These are phyloP conservation scores for Fusarium chuoi DNA, from an alignment of 2,329 filamentous ascomycete genomes.

Conservation along the genomic window DNA sequence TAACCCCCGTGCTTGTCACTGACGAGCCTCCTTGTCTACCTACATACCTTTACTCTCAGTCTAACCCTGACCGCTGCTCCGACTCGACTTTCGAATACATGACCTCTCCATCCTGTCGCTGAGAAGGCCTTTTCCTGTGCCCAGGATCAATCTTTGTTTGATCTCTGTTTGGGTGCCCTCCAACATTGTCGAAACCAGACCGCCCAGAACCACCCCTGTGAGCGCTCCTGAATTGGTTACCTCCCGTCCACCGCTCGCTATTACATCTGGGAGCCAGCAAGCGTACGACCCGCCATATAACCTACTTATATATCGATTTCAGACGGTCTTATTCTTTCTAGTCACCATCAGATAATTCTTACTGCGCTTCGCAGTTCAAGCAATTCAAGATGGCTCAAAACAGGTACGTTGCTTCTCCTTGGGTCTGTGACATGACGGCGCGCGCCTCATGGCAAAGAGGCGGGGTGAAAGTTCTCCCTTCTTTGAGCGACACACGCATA, in stretches of 20 bases:
- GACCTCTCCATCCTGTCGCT: slow-evolving; percentile 28
- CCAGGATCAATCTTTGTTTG: slow-evolving; percentile 23
- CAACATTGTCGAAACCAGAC: slow-evolving; percentile 13
- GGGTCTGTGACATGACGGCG: slow-evolving; percentile 4
- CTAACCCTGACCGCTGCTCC: slow-evolving; percentile 39
- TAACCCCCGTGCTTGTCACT: slow-evolving; percentile 34
- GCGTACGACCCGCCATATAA: slow-evolving; percentile 9
- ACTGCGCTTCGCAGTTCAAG: slow-evolving; percentile 17
- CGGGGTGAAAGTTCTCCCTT: slow-evolving; percentile 27
- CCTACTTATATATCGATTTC: slow-evolving; percentile 12
- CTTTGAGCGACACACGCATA: not conserved
- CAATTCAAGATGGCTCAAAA: slow-evolving; percentile 50
- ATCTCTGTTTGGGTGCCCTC: slow-evolving; percentile 17
- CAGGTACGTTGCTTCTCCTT: slow-evolving; percentile 39
- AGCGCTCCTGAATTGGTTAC: slow-evolving; percentile 30
- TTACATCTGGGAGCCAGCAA: slow-evolving; percentile 20
- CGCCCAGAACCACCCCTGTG: slow-evolving; percentile 33
- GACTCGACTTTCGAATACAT: slow-evolving; percentile 38
- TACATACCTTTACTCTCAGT: slow-evolving; percentile 14
- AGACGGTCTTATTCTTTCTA: slow-evolving; percentile 11
- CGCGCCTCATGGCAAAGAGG: slow-evolving; percentile 12
- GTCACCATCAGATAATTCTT: slow-evolving; percentile 6
- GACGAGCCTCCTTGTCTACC: slow-evolving; percentile 25
- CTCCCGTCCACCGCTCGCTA: slow-evolving; percentile 24
- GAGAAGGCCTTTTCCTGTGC: slow-evolving; percentile 35